Base-by-base conservation (phyloP, 2,329 filamentous ascomycete genomes). In the Aspergillus neoniger region DNA sequence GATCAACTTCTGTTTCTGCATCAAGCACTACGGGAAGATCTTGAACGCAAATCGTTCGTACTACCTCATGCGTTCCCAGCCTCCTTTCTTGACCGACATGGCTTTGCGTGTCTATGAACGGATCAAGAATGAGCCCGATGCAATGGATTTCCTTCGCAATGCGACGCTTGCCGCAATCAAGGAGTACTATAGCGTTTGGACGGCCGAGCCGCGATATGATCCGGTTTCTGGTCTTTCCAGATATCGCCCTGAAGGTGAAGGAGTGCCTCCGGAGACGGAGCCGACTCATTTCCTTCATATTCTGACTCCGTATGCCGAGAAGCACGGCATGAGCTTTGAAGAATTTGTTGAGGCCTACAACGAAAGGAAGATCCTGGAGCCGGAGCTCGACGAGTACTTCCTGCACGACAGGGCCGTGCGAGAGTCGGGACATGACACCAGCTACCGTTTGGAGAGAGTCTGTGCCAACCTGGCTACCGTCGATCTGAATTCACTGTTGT, bases 11-110 rank as follows among this genome's bases (percentile, higher is more conserved):
- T 96, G 92, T 76, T 99, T 99, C 81, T 96, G 92, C 79, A 98
- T 99, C 77, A 89, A 93, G 75, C 94, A 99, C 77, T 99, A 99
- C 74, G 94, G 93, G 71, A 99, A 98, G 81, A 96, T 99, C 62
- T 86, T 98, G 66, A 99, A 99, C 77, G 95, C 95, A 55, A 99
- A 95, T 59, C 87, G 95, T 38, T 93, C 93, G 1, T 99, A 99
- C 82, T 99, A 99, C 73, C 87, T 99, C 15, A 90, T 87, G 65
- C 89, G 95, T 60, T 97, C 95, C 2, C 95, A 99, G 77, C 95
- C 95, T 2, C 95, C 95, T 0, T 98, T 99, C 79, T 81, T 99
- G 59, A 99, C 95, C 1, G 95, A 99, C 76, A 97, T 99, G 92
- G 91, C 94, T 10, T 82, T 98, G 53, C 89, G 92, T 58, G 92